Evolutionary conservation across 257 asterid genomes (phyloP), one percentile per base, ranked within the genome.

Genomic region (Solanum rostratum): DNA sequence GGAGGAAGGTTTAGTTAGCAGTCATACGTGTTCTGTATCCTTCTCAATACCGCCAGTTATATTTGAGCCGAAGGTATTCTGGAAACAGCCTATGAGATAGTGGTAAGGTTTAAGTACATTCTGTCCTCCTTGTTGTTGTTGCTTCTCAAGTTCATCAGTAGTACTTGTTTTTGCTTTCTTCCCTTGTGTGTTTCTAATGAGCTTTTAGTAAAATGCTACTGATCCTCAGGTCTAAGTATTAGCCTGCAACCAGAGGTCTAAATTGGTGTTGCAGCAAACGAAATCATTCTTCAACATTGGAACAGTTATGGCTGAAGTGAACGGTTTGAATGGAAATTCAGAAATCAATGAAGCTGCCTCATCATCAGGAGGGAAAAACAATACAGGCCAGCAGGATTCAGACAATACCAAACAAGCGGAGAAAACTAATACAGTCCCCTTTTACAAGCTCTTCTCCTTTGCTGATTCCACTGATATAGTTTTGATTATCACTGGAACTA

Each of bases 371-470:
- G 84, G 52, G 62, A 16, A 76, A 27, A 52, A 55, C 84, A 50
- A 73, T 49, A 18, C 82, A 83, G 71, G 29, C 85, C 70, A 65
- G 69, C 71, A 79, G 22, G 70, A 50, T 30, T 18, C 87, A 13
- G 78, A 84, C 50, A 62, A 85, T 57, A 57, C 68, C 10, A 85
- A 84, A 33, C 66, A 88, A 5, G 82, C 79, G 24, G 87, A 90
- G 16, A 24, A 62, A 9, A 20, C 78, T 1, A 85, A 90, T 7
- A 71, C 90, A 0, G 97, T 94, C 43, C 92, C 99, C 0, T 94
- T 92, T 82, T 82, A 89, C 88, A 95, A 93, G 90, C 96, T 95
- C 7, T 95, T 95, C 84, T 83, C 84, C 53, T 95, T 94, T 82
- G 90, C 97, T 3, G 98, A 93, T 86, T 74, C 82, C 4, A 81